phyloP scores from a whole-genome alignment of 2,329 filamentous ascomycete genomes.

The Talaromyces sp. region DNA sequence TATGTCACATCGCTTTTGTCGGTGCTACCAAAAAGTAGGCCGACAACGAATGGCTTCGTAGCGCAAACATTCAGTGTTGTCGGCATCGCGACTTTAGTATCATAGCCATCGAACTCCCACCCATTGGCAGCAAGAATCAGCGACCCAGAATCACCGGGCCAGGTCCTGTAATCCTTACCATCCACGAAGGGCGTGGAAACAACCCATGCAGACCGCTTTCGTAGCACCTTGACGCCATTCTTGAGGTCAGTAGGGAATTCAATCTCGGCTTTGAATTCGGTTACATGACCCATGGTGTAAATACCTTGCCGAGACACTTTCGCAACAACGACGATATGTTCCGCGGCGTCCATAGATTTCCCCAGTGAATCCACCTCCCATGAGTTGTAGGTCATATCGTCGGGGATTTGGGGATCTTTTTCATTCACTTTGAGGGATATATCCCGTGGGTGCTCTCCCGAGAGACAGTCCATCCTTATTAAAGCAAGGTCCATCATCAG shows the following conservation, averaged over 20 bases:
- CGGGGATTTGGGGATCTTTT: not conserved
- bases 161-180: not conserved
- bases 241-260: not conserved
- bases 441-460: not conserved
- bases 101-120: not conserved
- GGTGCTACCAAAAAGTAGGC: not conserved
- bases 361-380: constrained; percentile 12
- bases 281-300: not conserved
- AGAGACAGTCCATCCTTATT: constrained; percentile 2
- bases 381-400: not conserved
- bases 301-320: constrained; percentile 4
- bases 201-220: not conserved
- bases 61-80: not conserved
- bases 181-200: not conserved
- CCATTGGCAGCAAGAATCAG: not conserved
- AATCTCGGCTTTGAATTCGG: not conserved
- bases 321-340: constrained; percentile 3
- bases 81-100: not conserved
- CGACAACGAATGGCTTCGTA: constrained; percentile 6
- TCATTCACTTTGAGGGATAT: not conserved
- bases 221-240: not conserved
- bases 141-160: not conserved
- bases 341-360: not conserved
- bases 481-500: constrained; percentile 13
- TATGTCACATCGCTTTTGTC: not conserved